Evolutionary conservation across 805 yeast genomes (phyloP), one percentile per base, ranked within the genome.

Genomic region (Brettanomyces naardenensis): DNA sequence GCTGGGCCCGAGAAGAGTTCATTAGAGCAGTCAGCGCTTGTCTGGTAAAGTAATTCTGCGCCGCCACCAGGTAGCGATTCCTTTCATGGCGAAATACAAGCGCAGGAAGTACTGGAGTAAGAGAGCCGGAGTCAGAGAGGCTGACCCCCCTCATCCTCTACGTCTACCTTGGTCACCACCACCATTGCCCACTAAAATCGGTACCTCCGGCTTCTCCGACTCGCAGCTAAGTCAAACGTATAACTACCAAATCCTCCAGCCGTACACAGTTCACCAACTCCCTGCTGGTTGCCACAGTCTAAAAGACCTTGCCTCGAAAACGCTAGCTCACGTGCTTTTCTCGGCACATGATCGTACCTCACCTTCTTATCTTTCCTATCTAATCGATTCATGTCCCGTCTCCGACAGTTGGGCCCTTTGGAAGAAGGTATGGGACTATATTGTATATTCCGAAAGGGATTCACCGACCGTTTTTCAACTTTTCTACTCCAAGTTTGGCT

Each of bases 401-500:
- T 13, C 37, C 6, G 4, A 23, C 21, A 27, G 19, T 14, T 34
- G 37, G 37, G 25, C 22, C n/a, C 35, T 51, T 5, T 62, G 68
- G 68, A 23, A 33, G 6, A 20, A 14, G 2, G 64, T 63, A 1
- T 65, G 70, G 70, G 11, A 43, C 1, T 44, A 41, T 36, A 52
- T 62, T 4, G 22, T 53, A 44, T 18, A 32, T 15, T 38, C 50
- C 42, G 61, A 56, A 45, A 34, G 36, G 39, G 70, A 65, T 40
- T 43, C 56, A 0, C 61, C 59, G 19, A 23, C 31, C 1, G 21
- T 58, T 1, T 64, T 58, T 42, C 39, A 40, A 6, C 18, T 52
- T 9, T 64, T 65, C 44, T 59, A 54, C 0, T 29, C 51, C 3
- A 43, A 31, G 3, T 60, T 55, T 32, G 28, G 40, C 25, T n/a